Conservation (phyloP, 768 basidiomycete species). For the Daedaleopsis sinensis region DNA sequence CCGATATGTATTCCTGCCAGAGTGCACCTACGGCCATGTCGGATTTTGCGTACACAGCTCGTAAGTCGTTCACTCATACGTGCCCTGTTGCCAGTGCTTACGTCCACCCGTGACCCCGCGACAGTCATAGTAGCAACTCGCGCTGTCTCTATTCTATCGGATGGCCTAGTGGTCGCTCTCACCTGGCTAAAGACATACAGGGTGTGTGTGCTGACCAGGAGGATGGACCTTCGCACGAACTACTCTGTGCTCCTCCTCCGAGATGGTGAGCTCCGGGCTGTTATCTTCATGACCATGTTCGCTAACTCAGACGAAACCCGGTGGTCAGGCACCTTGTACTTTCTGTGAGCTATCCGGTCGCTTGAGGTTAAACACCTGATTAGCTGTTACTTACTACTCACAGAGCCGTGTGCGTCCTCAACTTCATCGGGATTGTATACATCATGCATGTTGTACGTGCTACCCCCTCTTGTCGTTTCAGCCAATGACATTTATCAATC, state of each 20-base stretch:
- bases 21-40: slow-evolving; percentile 10
- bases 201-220: slow-evolving; percentile 7
- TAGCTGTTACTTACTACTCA: neutral
- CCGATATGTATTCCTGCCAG: slow-evolving; percentile 13
- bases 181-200: slow-evolving; percentile 20
- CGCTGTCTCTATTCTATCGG: slow-evolving; percentile 15
- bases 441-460: slow-evolving; percentile 2
- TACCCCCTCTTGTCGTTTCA: too few relatives aligned
- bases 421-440: slow-evolving; percentile 14
- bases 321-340: slow-evolving; percentile 13
- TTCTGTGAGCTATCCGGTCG: slow-evolving; percentile 1
- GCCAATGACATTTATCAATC: neutral
- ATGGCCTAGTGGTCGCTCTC: slow-evolving; percentile 18
- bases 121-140: slow-evolving; percentile 19
- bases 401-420: slow-evolving; percentile 13
- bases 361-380: neutral
- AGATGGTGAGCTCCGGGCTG: slow-evolving; percentile 4
- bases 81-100: neutral
- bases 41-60: neutral
- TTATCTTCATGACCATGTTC: neutral
- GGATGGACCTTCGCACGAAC: neutral
- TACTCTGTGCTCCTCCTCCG: slow-evolving; percentile 11
- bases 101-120: neutral
- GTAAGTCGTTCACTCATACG: neutral
- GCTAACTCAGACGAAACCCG: neutral